These are phyloP conservation scores for Fusarium lyarnte DNA, from an alignment of 2,329 filamentous ascomycete genomes.

Conservation along the genomic window DNA sequence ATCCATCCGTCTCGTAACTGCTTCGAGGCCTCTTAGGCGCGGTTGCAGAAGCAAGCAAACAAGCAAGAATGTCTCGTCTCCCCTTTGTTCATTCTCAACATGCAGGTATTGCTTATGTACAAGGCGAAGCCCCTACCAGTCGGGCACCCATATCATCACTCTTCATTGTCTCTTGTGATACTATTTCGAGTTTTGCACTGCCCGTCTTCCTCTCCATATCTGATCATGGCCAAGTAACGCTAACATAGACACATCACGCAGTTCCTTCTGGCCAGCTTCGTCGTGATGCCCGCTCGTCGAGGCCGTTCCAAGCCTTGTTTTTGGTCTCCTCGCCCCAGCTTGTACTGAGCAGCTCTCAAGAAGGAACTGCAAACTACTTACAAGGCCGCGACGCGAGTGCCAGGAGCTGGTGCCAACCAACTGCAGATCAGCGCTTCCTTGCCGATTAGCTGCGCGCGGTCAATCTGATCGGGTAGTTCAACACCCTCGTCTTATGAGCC, in stretches of 20 bases:
- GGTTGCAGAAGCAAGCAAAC: constrained; percentile 10
- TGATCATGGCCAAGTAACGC: background rate
- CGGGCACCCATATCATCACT: background rate
- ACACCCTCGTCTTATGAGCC: constrained; percentile 26
- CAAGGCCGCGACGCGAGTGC: background rate
- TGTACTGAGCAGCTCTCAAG: background rate
- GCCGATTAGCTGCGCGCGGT: background rate
- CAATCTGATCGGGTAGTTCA: background rate
- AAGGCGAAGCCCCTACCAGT: background rate
- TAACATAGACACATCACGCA: background rate
- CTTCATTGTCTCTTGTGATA: background rate
- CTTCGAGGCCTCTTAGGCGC: background rate
- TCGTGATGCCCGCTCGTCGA: constrained; percentile 12
- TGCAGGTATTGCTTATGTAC: background rate
- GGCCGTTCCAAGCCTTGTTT: background rate
- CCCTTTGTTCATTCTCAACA: constrained; percentile 11
- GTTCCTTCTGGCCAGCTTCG: background rate
- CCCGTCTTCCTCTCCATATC: constrained; percentile 1
- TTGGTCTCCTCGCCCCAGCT: constrained; percentile 1
- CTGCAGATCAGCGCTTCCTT: background rate
- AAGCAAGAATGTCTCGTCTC: constrained; percentile 3
- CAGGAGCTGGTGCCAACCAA: background rate
- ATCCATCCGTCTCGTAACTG: constrained; percentile 13
- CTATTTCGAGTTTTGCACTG: background rate
- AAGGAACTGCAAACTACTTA: background rate